Evolutionary conservation across 441 rosid genomes (phyloP).

Genomic region (Cnidoscolus chayamansa): DNA sequence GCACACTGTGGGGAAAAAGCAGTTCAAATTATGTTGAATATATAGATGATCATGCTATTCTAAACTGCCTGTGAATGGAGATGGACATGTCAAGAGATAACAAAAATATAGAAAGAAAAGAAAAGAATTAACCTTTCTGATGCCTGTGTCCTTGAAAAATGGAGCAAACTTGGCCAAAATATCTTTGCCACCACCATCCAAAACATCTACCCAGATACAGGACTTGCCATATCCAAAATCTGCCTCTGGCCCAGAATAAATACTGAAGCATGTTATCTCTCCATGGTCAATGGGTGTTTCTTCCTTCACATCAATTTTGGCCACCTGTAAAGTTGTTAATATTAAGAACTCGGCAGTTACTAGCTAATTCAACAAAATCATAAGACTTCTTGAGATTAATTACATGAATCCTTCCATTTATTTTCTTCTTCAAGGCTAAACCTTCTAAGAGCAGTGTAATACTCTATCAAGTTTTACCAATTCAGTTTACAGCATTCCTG

Average conservation of each 20-base stretch:
- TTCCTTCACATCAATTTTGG: slow-evolving; percentile 78
- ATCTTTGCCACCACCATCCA: slow-evolving; percentile 72
- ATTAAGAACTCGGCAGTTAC: slow-evolving; percentile 23
- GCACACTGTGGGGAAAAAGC: neutral
- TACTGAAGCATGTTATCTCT: slow-evolving; percentile 85
- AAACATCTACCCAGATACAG: slow-evolving; percentile 91
- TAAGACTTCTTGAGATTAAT: neutral
- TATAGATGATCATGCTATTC: no score
- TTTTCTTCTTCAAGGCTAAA: neutral
- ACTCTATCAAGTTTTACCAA: neutral
- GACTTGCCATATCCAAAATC: slow-evolving; percentile 87
- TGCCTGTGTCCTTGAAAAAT: slow-evolving; percentile 65
- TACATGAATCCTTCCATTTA: neutral
- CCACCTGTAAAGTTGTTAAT: slow-evolving; percentile 53
- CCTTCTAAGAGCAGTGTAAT: neutral
- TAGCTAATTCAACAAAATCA: neutral
- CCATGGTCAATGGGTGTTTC: slow-evolving; percentile 95
- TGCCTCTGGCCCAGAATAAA: slow-evolving; percentile 77
- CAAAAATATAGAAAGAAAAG: neutral
- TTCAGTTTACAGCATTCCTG: neutral
- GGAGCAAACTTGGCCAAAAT: slow-evolving; percentile 66
- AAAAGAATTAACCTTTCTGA: slow-evolving; percentile 59
- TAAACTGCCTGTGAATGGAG: neutral
- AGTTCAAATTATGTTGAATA: neutral
- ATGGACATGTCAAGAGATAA: neutral